These are phyloP conservation scores for Phytophthora agathidicida DNA, from an alignment of 352 stramenopile species.

Conservation along the genomic window DNA sequence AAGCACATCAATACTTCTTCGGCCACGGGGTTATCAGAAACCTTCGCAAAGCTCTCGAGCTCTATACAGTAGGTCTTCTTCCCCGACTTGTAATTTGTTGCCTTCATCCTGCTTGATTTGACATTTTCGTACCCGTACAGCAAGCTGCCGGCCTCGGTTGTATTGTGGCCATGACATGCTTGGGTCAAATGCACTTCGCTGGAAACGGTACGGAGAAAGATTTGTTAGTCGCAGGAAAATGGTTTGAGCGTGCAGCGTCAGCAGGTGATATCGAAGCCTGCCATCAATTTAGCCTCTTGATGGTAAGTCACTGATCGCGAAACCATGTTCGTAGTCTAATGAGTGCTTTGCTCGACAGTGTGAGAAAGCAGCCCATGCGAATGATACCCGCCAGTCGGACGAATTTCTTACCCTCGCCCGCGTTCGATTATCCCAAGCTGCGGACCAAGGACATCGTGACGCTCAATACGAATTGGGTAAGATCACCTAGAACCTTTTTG, in stretches of 20 bases:
- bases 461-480: conserved; percentile 64
- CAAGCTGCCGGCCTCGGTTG: conserved; percentile 55
- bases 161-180: conserved; percentile 53
- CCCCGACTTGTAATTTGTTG: neutral
- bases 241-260: conserved; percentile 46
- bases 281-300: conserved; percentile 56
- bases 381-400: conserved; percentile 34
- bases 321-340: neutral
- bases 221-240: conserved; percentile 55
- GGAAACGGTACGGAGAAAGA: conserved; percentile 61
- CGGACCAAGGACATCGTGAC: conserved; percentile 53
- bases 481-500: neutral
- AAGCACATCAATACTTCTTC: conserved; percentile 71
- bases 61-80: conserved; percentile 57
- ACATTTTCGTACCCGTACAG: conserved; percentile 26
- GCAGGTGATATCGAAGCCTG: conserved; percentile 52
- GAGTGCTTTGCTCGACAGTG: conserved; percentile 25
- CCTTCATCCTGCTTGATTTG: neutral
- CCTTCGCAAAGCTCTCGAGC: conserved; percentile 42
- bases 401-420: conserved; percentile 48
- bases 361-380: conserved; percentile 51
- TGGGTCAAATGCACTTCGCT: conserved; percentile 67
- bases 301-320: conserved; percentile 34
- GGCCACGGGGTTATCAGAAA: conserved; percentile 53
- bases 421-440: conserved; percentile 55